Evolutionary conservation across 1,139 yeast genomes (phyloP), one percentile per base, ranked within the genome.

Genomic region (Ogataea hybrid): DNA sequence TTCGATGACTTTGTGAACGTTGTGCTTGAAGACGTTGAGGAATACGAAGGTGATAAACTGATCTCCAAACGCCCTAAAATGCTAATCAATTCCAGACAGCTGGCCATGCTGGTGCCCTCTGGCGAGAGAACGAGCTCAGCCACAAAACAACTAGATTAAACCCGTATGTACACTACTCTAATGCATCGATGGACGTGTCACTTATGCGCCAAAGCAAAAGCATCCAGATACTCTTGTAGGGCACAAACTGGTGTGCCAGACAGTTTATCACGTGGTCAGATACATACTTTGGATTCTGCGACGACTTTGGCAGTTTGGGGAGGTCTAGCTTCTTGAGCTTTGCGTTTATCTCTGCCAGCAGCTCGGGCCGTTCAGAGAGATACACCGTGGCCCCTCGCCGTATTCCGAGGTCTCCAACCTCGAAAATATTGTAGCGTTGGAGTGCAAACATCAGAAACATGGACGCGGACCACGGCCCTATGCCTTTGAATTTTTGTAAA

Each of bases 1-100:
- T 90, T 92, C 63, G 98, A 92, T 63, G 97, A 92, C 63, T 90
- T 83, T 57, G 97, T 92, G 48, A 92, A 92, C 64, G 83, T 90
- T 71, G 96, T 92, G 9, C 73, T 90, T 48, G 85, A 84, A 57
- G 82, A 88, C 55, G 97, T 86, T 27, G 75, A 76, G 7, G 97
- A 89, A 62, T 54, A 55, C 25, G 72, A 69, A 17, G 75, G 71
- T 34, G 64, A 58, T 39, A 48, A 45, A 15, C 68, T 65, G 43
- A 69, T 63, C 45, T 38, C 48, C 14, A 67, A 67, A 42, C 75
- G 77, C 53, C 48, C 57, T 7, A 74, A 77, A 59, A 83, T 92
- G 74, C 73, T 92, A 43, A 71, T 92, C 53, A 89, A 89, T 63
- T 96, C 97, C n/a, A 84, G 85, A 52, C 84, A 81, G 54, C 79